A percentile compares a stretch with the other conserved stretches of the same genome.
phyloP scores from a whole-genome alignment of 2,329 filamentous ascomycete species.

The Paecilomyces formosus region DNA sequence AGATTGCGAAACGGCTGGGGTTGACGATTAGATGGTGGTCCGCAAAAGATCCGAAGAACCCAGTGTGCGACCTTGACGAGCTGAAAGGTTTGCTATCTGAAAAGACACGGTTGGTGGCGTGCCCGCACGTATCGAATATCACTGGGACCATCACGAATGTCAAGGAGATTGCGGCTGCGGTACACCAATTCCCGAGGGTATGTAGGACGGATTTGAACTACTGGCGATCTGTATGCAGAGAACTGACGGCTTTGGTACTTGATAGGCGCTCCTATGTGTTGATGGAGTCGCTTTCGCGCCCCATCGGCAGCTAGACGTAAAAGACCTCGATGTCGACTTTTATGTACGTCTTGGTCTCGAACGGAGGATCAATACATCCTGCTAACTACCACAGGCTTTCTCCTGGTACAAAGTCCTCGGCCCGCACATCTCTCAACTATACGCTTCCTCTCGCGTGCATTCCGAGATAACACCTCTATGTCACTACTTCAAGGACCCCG shows the following conservation, averaged over 20 bases:
- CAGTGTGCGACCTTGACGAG: slow-evolving; percentile 51
- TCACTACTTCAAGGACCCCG: slow-evolving; percentile 59
- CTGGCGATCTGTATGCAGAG: background rate
- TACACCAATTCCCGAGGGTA: slow-evolving; percentile 38
- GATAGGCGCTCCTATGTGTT: slow-evolving; percentile 56
- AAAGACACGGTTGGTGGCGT: slow-evolving; percentile 63
- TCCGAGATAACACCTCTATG: slow-evolving; percentile 49
- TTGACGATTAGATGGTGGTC: slow-evolving; percentile 66
- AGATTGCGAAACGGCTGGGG: slow-evolving; percentile 54
- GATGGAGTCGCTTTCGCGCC: slow-evolving; percentile 73
- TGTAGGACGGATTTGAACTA: background rate
- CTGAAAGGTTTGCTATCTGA: slow-evolving; percentile 53
- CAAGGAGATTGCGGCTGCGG: slow-evolving; percentile 25
- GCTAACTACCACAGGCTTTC: slow-evolving; percentile 41
- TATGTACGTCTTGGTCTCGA: slow-evolving; percentile 38
- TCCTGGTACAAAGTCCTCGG: slow-evolving; percentile 80
- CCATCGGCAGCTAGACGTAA: slow-evolving; percentile 62
- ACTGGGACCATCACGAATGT: slow-evolving; percentile 58
- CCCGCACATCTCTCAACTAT: slow-evolving; percentile 65
- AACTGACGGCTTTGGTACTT: background rate
- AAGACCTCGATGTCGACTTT: slow-evolving; percentile 62
- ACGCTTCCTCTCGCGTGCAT: slow-evolving; percentile 53
- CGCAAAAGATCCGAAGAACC: slow-evolving; percentile 43
- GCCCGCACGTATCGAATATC: slow-evolving; percentile 68
- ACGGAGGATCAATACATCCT: background rate